phyloP scores from a whole-genome alignment of 345 rosid genomes.

The Geranium brycei region DNA sequence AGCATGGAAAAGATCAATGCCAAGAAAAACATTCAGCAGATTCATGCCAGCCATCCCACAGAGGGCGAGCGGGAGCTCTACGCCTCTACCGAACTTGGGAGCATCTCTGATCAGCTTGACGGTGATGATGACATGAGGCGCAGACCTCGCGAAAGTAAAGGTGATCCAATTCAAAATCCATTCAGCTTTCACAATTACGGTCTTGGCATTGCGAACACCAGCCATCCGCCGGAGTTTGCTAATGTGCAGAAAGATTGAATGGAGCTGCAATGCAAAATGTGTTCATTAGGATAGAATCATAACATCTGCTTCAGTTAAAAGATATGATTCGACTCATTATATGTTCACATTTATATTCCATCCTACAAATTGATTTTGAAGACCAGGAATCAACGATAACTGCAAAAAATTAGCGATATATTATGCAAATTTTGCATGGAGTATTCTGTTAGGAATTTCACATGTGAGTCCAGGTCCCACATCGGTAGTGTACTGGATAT shows the following conservation, averaged over 20 bases:
- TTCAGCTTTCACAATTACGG: slow-evolving; percentile 46
- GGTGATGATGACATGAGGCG: slow-evolving; percentile 56
- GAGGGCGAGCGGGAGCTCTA: slow-evolving; percentile 74
- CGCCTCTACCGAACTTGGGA: slow-evolving; percentile 50
- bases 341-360: too few relatives aligned
- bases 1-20: slow-evolving; percentile 63
- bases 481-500: too few relatives aligned
- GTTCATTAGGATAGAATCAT: background rate
- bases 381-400: too few relatives aligned
- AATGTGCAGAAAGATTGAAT: slow-evolving; percentile 71
- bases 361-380: too few relatives aligned
- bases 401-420: too few relatives aligned
- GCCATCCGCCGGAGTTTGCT: slow-evolving; percentile 84
- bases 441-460: too few relatives aligned
- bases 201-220: slow-evolving; percentile 56
- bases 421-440: too few relatives aligned
- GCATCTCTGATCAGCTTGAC: slow-evolving; percentile 62
- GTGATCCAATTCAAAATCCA: slow-evolving; percentile 69
- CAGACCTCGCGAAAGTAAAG: slow-evolving; percentile 43
- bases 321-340: too few relatives aligned
- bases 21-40: slow-evolving; percentile 54
- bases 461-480: too few relatives aligned
- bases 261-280: slow-evolving; percentile 41
- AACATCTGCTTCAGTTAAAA: background rate
- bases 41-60: slow-evolving; percentile 87